These are phyloP conservation scores for Pythium rhizo-oryzae DNA, from an alignment of 352 stramenopile species.

Conservation along the genomic window DNA sequence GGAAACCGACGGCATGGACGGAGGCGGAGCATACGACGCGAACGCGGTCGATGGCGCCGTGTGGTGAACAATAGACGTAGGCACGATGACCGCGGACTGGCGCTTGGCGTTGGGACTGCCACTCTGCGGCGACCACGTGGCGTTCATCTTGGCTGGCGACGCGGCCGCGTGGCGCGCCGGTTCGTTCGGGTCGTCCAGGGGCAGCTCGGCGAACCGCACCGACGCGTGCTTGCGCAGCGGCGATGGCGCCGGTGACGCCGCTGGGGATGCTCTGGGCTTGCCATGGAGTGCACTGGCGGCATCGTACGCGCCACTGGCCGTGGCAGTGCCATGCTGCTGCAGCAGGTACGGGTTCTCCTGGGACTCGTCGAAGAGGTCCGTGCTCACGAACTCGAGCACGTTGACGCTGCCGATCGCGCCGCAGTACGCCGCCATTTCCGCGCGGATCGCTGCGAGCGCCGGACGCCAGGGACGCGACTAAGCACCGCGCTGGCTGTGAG, in stretches of 20 bases:
- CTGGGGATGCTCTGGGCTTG: slow-evolving; percentile 1
- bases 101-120: slow-evolving; percentile 13
- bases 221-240: slow-evolving; percentile 14
- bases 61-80: not conserved
- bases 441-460: too few species aligned
- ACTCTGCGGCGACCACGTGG: slow-evolving; percentile 5
- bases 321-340: slow-evolving; percentile 3
- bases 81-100: slow-evolving; percentile 12
- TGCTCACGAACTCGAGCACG: slow-evolving; percentile 69
- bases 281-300: not conserved
- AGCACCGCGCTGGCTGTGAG: not conserved
- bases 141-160: slow-evolving; percentile 9
- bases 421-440: slow-evolving; percentile 44
- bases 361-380: slow-evolving; percentile 69
- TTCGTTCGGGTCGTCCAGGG: slow-evolving; percentile 37
- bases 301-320: slow-evolving; percentile 15
- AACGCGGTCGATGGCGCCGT: not conserved
- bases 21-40: not conserved
- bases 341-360: slow-evolving; percentile 76
- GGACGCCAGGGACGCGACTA: not conserved
- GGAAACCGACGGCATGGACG: not conserved
- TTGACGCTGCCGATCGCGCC: slow-evolving; percentile 69
- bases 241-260: not conserved
- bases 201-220: slow-evolving; percentile 37
- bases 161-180: not conserved